Conservation (phyloP, 805 yeast genomes). For the Priceomyces haplophilus region DNA sequence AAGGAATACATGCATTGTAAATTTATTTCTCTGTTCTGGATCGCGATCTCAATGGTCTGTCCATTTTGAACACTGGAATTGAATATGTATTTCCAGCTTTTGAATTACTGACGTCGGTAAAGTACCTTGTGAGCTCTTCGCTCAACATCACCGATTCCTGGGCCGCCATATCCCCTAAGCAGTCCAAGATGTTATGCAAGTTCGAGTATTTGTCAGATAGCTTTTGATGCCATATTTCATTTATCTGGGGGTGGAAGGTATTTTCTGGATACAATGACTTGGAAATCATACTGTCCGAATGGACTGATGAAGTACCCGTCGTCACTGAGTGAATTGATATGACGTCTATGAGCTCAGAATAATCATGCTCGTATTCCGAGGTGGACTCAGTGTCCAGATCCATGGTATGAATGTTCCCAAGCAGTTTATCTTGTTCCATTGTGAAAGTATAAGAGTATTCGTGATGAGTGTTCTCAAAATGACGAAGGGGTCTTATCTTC, state of each 20-base stretch:
- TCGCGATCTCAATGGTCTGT: background rate
- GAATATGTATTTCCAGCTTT: slow-evolving; percentile 21
- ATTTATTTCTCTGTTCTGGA: no score
- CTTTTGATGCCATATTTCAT: slow-evolving; percentile 1
- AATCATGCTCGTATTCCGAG: slow-evolving; percentile 1
- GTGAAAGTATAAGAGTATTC: no score
- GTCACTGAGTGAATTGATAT: background rate
- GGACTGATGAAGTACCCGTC: background rate
- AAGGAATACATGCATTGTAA: no score
- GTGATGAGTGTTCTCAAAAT: no score
- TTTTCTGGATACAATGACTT: background rate
- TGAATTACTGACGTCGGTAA: slow-evolving; percentile 14
- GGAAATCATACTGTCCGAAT: background rate
- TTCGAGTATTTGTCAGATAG: slow-evolving; percentile 9
- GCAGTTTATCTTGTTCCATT: no score
- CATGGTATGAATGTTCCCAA: no score
- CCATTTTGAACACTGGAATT: slow-evolving; percentile 8
- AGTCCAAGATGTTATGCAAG: slow-evolving; percentile 20
- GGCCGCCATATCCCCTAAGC: slow-evolving; percentile 24
- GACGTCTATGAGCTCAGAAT: background rate
- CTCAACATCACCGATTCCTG: slow-evolving; percentile 21
- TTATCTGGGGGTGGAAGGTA: background rate
- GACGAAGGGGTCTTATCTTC: no score
- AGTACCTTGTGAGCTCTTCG: slow-evolving; percentile 12
- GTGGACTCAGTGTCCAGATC: background rate